Evolutionary conservation across 208 protist genomes (phyloP).

Genomic region (Leishmania amazonensis): DNA sequence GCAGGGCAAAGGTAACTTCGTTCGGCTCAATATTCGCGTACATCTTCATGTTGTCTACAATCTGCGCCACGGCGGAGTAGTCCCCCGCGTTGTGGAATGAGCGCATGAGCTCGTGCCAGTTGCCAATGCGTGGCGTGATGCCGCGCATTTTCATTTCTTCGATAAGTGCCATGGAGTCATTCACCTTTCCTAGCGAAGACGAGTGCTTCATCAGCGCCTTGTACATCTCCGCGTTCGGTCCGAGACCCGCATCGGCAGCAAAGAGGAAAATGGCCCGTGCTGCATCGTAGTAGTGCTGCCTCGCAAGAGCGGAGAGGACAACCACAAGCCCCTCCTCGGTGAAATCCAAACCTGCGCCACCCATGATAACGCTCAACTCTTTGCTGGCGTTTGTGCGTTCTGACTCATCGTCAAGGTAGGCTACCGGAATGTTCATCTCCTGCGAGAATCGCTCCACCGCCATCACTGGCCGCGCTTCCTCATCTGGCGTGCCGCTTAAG

Average conservation of each 20-base stretch:
- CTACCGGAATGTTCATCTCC: conserved; percentile 65
- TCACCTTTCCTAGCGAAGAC: conserved; percentile 60
- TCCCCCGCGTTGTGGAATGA: conserved; percentile 85
- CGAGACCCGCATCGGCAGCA: conserved; percentile 62
- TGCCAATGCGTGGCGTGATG: conserved; percentile 89
- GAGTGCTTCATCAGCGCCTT: conserved; percentile 82
- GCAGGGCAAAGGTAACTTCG: conserved; percentile 84
- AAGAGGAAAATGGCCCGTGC: conserved; percentile 80
- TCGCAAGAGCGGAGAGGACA: conserved; percentile 67
- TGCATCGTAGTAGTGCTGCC: conserved; percentile 60
- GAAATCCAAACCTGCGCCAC: conserved; percentile 69
- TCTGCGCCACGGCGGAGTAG: conserved; percentile 75
- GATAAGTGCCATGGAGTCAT: conserved; percentile 80
- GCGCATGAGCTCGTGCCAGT: conserved; percentile 92
- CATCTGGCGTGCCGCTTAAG: neutral
- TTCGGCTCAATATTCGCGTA: conserved; percentile 93
- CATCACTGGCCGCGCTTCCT: conserved; percentile 17
- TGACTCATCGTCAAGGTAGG: conserved; percentile 87
- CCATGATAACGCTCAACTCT: conserved; percentile 67
- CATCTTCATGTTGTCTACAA: conserved; percentile 93
- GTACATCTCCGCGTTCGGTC: conserved; percentile 78
- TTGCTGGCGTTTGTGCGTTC: conserved; percentile 79
- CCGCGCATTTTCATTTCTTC: conserved; percentile 89
- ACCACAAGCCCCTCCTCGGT: conserved; percentile 82
- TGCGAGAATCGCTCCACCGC: conserved; percentile 52